Conservation (phyloP, 2,329 filamentous ascomycete species). For the Colletotrichum sublineola region DNA sequence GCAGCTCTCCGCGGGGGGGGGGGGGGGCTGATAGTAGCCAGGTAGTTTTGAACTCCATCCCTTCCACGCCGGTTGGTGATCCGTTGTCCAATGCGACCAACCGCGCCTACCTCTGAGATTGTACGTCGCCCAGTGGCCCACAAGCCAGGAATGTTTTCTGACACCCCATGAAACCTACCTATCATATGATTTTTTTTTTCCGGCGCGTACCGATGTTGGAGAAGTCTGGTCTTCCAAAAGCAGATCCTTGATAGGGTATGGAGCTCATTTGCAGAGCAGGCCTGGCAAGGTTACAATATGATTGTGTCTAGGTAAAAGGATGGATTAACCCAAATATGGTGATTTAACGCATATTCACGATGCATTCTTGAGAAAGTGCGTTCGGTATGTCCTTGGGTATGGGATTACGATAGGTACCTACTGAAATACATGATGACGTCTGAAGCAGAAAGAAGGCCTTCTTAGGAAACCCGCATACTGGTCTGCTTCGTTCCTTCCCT, state of each 20-base stretch:
- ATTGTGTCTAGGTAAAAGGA: neutral
- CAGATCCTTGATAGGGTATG: neutral
- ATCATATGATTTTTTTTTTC: neutral
- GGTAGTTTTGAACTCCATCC: slow-evolving; percentile 35
- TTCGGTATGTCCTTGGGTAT: neutral
- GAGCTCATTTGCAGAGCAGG: neutral
- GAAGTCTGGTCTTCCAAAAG: neutral
- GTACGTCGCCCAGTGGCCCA: slow-evolving; percentile 11
- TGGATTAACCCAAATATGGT: no score
- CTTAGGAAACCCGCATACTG: neutral
- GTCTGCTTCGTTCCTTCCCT: slow-evolving; percentile 22
- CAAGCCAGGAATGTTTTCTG: slow-evolving; percentile 16
- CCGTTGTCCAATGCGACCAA: slow-evolving; percentile 19
- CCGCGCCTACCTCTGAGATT: neutral
- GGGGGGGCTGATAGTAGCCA: neutral
- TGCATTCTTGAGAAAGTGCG: neutral
- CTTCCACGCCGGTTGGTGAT: slow-evolving; percentile 30
- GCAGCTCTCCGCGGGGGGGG: neutral
- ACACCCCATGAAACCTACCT: slow-evolving; percentile 9
- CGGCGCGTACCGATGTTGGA: neutral
- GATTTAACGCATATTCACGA: neutral
- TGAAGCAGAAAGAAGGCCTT: neutral
- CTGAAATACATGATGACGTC: neutral
- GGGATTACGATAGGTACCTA: neutral
- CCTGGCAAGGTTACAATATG: neutral